Base-by-base conservation (phyloP, 2,329 filamentous ascomycete genomes). In the Chalaropsis thielavioides region DNA sequence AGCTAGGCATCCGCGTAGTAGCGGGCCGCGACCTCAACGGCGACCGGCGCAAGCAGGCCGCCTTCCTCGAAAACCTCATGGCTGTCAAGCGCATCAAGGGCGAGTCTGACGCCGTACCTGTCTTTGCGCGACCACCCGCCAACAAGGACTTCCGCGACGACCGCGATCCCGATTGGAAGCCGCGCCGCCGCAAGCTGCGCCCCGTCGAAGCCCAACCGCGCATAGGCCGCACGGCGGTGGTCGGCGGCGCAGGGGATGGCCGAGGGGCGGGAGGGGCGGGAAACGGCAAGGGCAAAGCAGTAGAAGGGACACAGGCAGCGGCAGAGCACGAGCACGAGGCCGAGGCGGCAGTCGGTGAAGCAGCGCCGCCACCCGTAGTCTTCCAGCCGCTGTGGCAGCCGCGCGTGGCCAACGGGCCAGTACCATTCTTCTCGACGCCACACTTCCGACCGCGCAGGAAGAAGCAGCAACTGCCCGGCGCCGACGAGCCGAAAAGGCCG, bases 21-120 rank as follows among this genome's bases (percentile, higher is more conserved):
- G 69, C 74, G 40, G 77, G 76, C 27, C 76, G 77, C 64, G 76
- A 80, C 65, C 76, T 76, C 64, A 77, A 75, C 2, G 80, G 80
- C 27, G 77, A 78, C 69, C 75, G 79, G 46, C 75, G 76, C 31
- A 76, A 77, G 19, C 77, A 80, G 69, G 77, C 78, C 4, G 73
- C 79, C 8, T 90, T 90, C 71, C 74, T 90, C 1, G 82, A 87
- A 69, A 82, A 82, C 35, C 71, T 91, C 27, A 86, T 86, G 69
- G 78, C 80, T 13, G 73, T 87, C 62, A 90, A 90, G 73, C 79
- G 78, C 61, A 78, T 78, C 35, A 83, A 79, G 69, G 85, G 85
- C 7, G 85, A 90, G 72, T 77, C 73, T 19, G 87, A 90, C 71
- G 75, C 81, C 17, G 84, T 89, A 31, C 87, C 85, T 0, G 78